phyloP scores from a whole-genome alignment of 768 basidiomycete genomes.

The Neoboletus brunneissimus region DNA sequence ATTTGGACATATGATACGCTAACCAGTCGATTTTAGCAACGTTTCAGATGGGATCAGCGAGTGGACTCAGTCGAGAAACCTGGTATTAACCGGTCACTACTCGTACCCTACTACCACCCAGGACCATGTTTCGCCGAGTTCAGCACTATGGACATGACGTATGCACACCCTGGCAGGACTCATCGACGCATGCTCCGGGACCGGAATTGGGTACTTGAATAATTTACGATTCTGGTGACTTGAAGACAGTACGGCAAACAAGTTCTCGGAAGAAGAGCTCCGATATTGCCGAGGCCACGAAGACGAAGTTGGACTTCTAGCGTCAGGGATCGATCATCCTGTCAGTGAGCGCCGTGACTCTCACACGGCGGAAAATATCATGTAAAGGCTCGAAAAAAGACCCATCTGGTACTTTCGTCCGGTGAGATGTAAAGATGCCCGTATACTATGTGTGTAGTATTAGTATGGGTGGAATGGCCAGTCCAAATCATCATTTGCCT shows the following conservation, averaged over 20 bases:
- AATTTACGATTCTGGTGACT: not conserved
- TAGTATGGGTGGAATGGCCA: too few species aligned
- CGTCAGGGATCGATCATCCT: not conserved
- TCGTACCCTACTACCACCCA: too few species aligned
- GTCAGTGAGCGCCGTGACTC: not conserved
- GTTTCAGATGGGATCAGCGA: too few species aligned
- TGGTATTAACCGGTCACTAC: too few species aligned
- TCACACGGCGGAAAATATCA: not conserved
- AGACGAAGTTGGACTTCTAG: too few species aligned
- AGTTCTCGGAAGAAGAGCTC: not conserved
- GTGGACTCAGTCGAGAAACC: too few species aligned
- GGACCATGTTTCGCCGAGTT: not conserved
- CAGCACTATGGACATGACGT: not conserved
- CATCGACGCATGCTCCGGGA: too few species aligned
- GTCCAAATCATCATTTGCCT: not conserved
- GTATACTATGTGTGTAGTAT: not conserved
- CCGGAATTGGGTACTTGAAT: not conserved
- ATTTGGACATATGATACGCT: not conserved
- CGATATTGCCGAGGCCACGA: not conserved
- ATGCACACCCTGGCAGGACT: too few species aligned
- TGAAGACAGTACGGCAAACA: not conserved
- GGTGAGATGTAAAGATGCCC: not conserved
- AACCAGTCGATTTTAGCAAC: not conserved
- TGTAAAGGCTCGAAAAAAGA: not conserved
- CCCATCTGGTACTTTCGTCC: not conserved